Evolutionary conservation across 2,329 filamentous ascomycete species (phyloP).

Genomic region (Nothophoma quercina): DNA sequence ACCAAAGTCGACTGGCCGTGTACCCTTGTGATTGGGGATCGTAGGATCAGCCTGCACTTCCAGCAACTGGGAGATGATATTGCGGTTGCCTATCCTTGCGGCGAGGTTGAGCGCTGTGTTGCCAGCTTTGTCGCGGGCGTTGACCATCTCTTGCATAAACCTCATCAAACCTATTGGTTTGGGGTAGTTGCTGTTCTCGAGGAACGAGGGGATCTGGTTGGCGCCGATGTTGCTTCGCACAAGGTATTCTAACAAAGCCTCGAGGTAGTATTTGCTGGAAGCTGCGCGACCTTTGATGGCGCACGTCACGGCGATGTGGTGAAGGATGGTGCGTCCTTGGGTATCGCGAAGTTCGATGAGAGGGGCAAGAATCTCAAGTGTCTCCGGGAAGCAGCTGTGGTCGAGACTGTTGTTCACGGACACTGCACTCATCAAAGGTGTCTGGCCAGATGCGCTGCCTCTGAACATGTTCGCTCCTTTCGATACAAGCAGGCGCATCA

Average conservation of each 20-base stretch:
- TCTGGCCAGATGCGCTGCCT: conserved; percentile 89
- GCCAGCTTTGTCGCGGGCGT: conserved; percentile 89
- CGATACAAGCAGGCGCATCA: conserved; percentile 81
- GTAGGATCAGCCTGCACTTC: conserved; percentile 95
- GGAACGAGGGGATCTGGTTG: conserved; percentile 43
- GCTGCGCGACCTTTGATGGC: conserved; percentile 92
- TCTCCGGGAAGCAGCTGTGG: conserved; percentile 85
- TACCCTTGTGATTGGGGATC: conserved; percentile 87
- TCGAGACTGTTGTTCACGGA: conserved; percentile 95
- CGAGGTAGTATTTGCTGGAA: conserved; percentile 94
- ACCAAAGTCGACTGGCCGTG: conserved; percentile 92
- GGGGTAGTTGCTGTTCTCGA: conserved; percentile 62
- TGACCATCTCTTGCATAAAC: conserved; percentile 97
- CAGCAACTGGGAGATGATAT: conserved; percentile 94
- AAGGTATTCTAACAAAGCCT: conserved; percentile 92
- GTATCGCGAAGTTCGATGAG: conserved; percentile 91
- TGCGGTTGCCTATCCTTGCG: conserved; percentile 88
- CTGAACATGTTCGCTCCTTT: conserved; percentile 87
- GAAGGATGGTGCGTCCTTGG: conserved; percentile 88
- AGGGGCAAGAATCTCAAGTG: conserved; percentile 85
- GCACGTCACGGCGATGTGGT: conserved; percentile 95
- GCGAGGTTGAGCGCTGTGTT: conserved; percentile 96
- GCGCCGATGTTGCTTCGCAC: conserved; percentile 71
- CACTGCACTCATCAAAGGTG: conserved; percentile 89
- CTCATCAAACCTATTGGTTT: conserved; percentile 85